These are phyloP conservation scores for Musa itinerans DNA, from an alignment of 176 grass and related monocot genomes.

Conservation along the genomic window DNA sequence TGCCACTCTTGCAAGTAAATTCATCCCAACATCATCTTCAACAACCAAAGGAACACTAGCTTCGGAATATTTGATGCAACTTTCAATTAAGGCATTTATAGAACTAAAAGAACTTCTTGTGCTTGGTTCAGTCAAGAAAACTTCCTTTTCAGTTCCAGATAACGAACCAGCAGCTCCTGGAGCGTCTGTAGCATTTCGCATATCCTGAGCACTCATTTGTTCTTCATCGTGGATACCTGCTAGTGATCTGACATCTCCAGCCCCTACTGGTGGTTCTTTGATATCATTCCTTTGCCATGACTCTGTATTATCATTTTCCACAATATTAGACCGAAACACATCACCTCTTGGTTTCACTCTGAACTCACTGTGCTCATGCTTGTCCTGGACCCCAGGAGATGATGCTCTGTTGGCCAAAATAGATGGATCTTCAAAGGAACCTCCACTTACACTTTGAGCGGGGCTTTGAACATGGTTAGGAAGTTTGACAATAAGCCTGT, in stretches of 20 bases:
- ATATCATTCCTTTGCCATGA: constrained; percentile 50
- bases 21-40: constrained; percentile 81
- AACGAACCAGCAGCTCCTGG: constrained; percentile 28
- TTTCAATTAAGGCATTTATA: constrained; percentile 89
- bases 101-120: constrained; percentile 60
- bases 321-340: constrained; percentile 28
- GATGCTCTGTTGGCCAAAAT: constrained; percentile 40
- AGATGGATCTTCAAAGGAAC: constrained; percentile 56
- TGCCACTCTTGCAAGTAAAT: constrained; percentile 93
- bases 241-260: constrained; percentile 43
- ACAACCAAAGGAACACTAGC: constrained; percentile 39
- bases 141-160: constrained; percentile 37
- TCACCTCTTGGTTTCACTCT: constrained; percentile 57
- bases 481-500: constrained; percentile 59
- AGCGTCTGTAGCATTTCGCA: constrained; percentile 32
- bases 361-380: constrained; percentile 53
- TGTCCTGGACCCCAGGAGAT: constrained; percentile 51
- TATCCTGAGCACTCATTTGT: constrained; percentile 31
- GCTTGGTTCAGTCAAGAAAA: constrained; percentile 24
- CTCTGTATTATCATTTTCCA: constrained; percentile 39
- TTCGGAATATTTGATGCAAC: constrained; percentile 59
- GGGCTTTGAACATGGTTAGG: constrained; percentile 65
- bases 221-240: constrained; percentile 32
- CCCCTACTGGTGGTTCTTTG: constrained; percentile 32
- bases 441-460: constrained; percentile 46